Conservation (phyloP, 2,329 filamentous ascomycete species). For the Fusarium napiforme region DNA sequence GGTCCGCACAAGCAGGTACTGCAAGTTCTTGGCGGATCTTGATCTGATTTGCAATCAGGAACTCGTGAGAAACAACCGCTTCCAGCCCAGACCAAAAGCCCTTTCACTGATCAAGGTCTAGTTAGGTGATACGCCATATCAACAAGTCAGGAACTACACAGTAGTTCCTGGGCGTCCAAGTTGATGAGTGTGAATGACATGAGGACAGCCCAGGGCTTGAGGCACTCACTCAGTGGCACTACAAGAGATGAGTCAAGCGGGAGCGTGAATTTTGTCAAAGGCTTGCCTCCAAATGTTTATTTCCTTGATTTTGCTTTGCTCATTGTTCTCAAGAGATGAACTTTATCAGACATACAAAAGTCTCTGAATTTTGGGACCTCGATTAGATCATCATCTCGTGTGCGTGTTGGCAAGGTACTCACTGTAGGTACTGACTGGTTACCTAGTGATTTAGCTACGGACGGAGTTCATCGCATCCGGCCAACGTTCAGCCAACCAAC, state of each 20-base stretch:
- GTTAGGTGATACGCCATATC: background rate
- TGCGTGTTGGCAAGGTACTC: background rate
- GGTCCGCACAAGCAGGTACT: background rate
- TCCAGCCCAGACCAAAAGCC: constrained; percentile 8
- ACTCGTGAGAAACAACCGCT: background rate
- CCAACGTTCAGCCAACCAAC: constrained; percentile 32
- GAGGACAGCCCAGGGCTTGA: background rate
- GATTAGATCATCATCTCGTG: background rate
- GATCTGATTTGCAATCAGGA: constrained; percentile 1
- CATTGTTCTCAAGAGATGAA: background rate
- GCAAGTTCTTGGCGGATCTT: background rate
- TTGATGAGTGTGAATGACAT: background rate
- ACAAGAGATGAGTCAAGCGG: background rate
- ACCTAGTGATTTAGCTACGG: background rate
- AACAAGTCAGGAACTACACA: constrained; percentile 2
- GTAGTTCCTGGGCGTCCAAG: background rate
- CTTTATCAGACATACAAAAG: background rate
- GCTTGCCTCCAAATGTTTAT: background rate
- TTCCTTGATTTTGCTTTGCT: background rate
- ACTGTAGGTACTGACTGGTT: background rate
- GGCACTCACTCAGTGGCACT: background rate
- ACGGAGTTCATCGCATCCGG: constrained; percentile 39
- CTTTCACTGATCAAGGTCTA: background rate
- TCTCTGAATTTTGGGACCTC: background rate
- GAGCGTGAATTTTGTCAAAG: background rate